Conservation (phyloP, 805 yeast genomes). For the Teunomyces aglyptinius region DNA sequence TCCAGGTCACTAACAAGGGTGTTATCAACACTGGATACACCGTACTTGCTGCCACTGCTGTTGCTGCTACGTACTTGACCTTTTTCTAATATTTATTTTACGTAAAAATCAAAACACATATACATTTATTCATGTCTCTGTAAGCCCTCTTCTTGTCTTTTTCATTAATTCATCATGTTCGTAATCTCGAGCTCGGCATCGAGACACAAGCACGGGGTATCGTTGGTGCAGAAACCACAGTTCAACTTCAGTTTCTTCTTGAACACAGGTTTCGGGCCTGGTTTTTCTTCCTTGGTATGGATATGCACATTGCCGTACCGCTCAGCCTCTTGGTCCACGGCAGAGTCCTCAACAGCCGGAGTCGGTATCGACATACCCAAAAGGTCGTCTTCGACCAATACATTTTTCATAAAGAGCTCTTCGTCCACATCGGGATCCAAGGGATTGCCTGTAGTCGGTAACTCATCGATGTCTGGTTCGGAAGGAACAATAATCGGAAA, state of each 20-base stretch:
- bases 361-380: conserved; percentile 1
- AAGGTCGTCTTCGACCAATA: conserved; percentile 8
- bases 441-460: not conserved
- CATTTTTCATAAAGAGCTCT: conserved; percentile 5
- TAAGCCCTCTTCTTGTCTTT: not conserved
- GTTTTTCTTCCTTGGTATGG: conserved; percentile 6
- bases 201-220: conserved; percentile 41
- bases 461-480: not conserved
- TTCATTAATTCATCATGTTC: conserved; percentile 2
- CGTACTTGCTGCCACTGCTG: conserved; percentile 65
- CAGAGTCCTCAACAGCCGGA: not conserved
- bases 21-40: conserved; percentile 90
- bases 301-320: conserved; percentile 12
- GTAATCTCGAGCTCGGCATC: conserved; percentile 30
- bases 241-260: conserved; percentile 19
- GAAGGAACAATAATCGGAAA: not conserved
- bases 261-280: conserved; percentile 2
- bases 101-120: not conserved
- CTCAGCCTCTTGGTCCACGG: conserved; percentile 8
- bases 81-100: conserved; percentile 29
- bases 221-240: conserved; percentile 40
- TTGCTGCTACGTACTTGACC: conserved; percentile 57
- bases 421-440: conserved; percentile 7
- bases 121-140: not conserved
- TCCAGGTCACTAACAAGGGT: conserved; percentile 75